Evolutionary conservation across 257 asterid species (phyloP), one percentile per base, ranked within the genome.

Genomic region (Solanum paucissectum): DNA sequence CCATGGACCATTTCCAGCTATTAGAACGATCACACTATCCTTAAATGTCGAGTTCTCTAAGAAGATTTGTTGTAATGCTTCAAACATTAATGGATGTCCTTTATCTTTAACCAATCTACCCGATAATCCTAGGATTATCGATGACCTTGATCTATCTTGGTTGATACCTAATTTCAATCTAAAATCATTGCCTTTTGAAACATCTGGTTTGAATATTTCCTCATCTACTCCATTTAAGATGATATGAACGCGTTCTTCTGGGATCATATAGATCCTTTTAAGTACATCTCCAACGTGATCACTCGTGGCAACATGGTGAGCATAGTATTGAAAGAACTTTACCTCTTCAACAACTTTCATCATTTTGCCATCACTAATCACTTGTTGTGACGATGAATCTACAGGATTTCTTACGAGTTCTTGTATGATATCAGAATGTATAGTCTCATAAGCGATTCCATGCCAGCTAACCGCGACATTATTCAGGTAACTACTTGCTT

Each of bases 1-100:
- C 98, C 98, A 94, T 0, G 98, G 98, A 68, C 98, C 98, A 87
- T 93, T 95, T 87, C 98, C 98, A 5, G 95, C 98, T 46, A 94
- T 96, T 32, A 95, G 86, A 44, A 95, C 91, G 40, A 86, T 60
- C 6, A 95, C 94, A 71, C 86, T 87, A 0, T 91, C 91, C 83
- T 72, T 75, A 38, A 95, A 91, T 21, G 87, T 87, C 23, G 90
- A 88, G 64, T 92, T 91, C 66, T 93, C 97, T 1, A 21, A 38
- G 85, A 93, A 92, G 52, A 95, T 89, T 83, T 94, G 96, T 79
- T 90, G 91, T 38, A 94, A 87, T 3, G 96, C 95, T 89, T 94
- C 95, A 27, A 89, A 93, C 87, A 93, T 91, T 74, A 95, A 44
- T 11, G 96, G 96, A 46, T 95, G 98, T 4, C 98, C 98, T 89